phyloP scores from a whole-genome alignment of 2,329 filamentous ascomycete genomes.

The Diaporthe ilicicola region DNA sequence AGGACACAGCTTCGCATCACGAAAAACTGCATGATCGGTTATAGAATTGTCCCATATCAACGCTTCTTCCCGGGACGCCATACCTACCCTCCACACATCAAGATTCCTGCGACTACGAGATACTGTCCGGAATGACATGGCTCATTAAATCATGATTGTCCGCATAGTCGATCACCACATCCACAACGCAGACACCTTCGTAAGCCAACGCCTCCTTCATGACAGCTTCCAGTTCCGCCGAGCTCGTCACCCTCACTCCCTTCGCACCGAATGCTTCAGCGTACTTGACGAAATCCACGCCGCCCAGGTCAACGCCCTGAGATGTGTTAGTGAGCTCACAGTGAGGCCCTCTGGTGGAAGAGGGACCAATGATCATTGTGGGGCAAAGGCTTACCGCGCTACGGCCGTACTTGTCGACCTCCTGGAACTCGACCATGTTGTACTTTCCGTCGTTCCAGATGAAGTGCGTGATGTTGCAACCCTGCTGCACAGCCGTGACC shows the following conservation, averaged over 20 bases:
- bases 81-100: background rate
- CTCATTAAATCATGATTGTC: slow-evolving; percentile 50
- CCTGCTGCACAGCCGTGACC: slow-evolving; percentile 54
- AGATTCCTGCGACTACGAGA: slow-evolving; percentile 30
- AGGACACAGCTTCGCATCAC: background rate
- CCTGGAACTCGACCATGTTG: slow-evolving; percentile 62
- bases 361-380: background rate
- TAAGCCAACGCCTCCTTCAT: slow-evolving; percentile 53
- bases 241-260: slow-evolving; percentile 50
- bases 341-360: no score
- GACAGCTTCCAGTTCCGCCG: slow-evolving; percentile 50
- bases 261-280: slow-evolving; percentile 56
- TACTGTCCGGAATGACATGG: slow-evolving; percentile 45
- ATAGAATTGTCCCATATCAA: background rate
- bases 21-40: background rate
- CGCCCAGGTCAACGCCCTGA: slow-evolving; percentile 51
- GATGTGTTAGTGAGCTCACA: background rate
- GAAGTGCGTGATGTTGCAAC: slow-evolving; percentile 59
- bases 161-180: slow-evolving; percentile 56
- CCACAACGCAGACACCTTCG: slow-evolving; percentile 54
- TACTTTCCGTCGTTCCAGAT: slow-evolving; percentile 59
- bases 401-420: slow-evolving; percentile 58
- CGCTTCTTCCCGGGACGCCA: background rate
- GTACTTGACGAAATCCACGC: slow-evolving; percentile 57
- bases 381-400: slow-evolving; percentile 36